These are phyloP conservation scores for Athelia psychrophila DNA, from an alignment of 1,284 basidiomycete genomes.

Conservation along the genomic window DNA sequence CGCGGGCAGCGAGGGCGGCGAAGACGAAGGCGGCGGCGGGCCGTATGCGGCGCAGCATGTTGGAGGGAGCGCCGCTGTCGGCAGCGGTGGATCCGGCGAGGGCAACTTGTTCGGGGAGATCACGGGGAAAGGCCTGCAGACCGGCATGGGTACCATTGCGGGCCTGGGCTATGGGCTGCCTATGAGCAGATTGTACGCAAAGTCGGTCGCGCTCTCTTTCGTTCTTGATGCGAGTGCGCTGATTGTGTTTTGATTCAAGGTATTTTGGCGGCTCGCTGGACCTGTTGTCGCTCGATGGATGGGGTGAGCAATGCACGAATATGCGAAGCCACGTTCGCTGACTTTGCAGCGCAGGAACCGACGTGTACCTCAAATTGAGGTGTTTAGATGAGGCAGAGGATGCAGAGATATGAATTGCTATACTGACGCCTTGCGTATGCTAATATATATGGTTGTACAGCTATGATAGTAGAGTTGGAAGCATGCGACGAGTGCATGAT, in stretches of 20 bases:
- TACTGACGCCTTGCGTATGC: not conserved
- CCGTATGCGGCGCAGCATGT: slow-evolving; percentile 74
- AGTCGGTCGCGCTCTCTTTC: slow-evolving; percentile 32
- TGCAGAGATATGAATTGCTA: slow-evolving; percentile 19
- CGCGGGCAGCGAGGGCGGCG: slow-evolving; percentile 31
- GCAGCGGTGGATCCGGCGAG: slow-evolving; percentile 42
- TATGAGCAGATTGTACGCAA: slow-evolving; percentile 81
- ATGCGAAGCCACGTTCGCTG: not conserved
- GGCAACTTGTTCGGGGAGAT: slow-evolving; percentile 73
- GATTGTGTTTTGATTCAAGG: slow-evolving; percentile 27
- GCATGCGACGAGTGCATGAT: too few species aligned
- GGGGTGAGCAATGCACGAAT: slow-evolving; percentile 49
- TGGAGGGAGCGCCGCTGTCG: slow-evolving; percentile 65
- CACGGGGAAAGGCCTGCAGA: slow-evolving; percentile 71
- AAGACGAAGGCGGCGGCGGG: slow-evolving; percentile 52
- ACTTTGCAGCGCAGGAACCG: slow-evolving; percentile 40
- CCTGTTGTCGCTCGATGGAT: slow-evolving; percentile 75
- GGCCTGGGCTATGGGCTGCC: slow-evolving; percentile 81
- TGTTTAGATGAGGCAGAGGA: slow-evolving; percentile 50
- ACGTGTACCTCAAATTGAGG: slow-evolving; percentile 54
- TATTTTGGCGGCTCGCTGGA: slow-evolving; percentile 82
- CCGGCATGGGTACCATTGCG: slow-evolving; percentile 63
- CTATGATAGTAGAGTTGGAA: too few species aligned
- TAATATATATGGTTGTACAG: too few species aligned
- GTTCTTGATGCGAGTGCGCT: not conserved